Base-by-base conservation (phyloP, 495 filamentous ascomycete species). In the Lichina pygmaea region DNA sequence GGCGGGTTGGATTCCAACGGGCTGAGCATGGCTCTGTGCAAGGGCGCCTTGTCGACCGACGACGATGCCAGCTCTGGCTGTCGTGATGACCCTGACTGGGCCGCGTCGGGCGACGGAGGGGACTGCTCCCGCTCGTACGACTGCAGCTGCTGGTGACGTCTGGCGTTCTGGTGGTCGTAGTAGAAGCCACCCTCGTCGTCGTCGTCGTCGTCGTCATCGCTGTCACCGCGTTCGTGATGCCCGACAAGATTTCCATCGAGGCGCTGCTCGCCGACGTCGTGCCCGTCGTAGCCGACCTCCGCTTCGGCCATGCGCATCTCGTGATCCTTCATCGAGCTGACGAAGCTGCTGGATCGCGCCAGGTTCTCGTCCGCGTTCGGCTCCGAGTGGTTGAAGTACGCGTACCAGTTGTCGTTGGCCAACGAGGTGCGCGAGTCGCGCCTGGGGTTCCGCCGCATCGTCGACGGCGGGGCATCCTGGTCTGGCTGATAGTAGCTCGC, bases 321-420 rank as follows among this genome's bases (percentile, higher is more conserved):
- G 13, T 11, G 13, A 5, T 39, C 36, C 10, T 39, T 39, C 36
- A 39, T 39, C 36, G 36, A 39, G 13, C 36, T 39, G 62, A 58
- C 17, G 51, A 52, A 42, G 55, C 57, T 48, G 52, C 50, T 32
- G 58, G 47, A 34, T 55, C 53, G 50, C 57, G 51, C 32, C 57
- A 53, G 45, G 58, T 52, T 31, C 55, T 63, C 38, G 54, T 46
- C 58, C 66, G 50, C 58, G 52, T 43, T 49, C 57, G 31, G 55
- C 64, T 57, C 33, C 63, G 60, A 17, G 66, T 65, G 34, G 67
- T 69, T 7, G 62, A 67, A 52, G 62, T 77, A 72, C 8, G 66
- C 67, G 53, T 78, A 70, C 62, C 68, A 73, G 48, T 77, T 73
- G 5, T 66, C 58, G 38, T 75, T 47, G 71, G 16, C 57, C 58